Percentiles rank a stretch among this genome's conserved stretches.
Evolutionary conservation across 768 basidiomycete species (phyloP).

Genomic region (Lentinula boryana): DNA sequence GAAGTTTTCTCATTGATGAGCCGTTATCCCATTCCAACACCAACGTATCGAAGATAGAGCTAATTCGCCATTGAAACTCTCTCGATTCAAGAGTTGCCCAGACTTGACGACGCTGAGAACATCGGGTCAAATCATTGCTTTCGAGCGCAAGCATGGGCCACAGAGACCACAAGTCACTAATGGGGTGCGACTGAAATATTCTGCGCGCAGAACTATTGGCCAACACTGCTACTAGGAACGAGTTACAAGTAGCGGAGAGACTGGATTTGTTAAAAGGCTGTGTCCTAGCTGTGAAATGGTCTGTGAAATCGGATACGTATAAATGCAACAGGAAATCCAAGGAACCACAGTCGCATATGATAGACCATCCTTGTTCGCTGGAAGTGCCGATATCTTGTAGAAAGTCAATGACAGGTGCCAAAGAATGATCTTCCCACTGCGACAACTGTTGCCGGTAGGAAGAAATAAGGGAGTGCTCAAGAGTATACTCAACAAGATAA

Average conservation of each 20-base stretch:
- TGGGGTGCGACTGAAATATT: neutral
- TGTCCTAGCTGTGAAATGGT: neutral
- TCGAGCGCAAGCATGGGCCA: neutral
- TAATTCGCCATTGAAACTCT: neutral
- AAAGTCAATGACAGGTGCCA: slow-evolving; percentile 1
- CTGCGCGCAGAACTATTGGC: neutral
- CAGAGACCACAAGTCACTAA: neutral
- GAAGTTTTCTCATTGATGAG: neutral
- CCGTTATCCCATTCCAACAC: neutral
- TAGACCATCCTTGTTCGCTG: neutral
- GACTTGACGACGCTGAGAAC: neutral
- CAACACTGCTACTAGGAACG: neutral
- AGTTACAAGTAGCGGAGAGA: neutral
- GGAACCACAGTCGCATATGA: neutral
- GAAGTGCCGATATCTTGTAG: neutral
- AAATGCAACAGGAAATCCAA: neutral
- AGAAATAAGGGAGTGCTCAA: neutral
- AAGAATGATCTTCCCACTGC: neutral
- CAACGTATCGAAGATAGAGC: neutral
- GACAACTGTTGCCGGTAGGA: neutral
- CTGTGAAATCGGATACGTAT: slow-evolving; percentile 1
- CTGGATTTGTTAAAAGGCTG: neutral
- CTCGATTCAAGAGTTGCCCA: neutral
- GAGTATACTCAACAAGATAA: neutral
- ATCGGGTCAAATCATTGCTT: neutral